Evolutionary conservation across 179 eudicot genomes (phyloP).

Genomic region (Drosera spatulata): DNA sequence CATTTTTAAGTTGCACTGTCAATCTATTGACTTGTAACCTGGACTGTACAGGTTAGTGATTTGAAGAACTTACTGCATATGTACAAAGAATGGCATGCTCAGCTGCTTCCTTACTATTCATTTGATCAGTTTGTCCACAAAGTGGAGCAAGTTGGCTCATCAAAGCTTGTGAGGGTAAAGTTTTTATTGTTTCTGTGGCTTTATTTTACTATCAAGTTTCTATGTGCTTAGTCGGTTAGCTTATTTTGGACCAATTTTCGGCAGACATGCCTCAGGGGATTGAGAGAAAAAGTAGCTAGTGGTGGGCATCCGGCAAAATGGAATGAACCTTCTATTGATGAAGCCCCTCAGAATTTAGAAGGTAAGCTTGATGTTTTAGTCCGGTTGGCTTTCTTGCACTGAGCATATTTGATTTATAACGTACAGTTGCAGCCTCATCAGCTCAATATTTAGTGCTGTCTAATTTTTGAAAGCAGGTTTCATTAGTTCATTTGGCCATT

Average conservation of each 20-base stretch:
- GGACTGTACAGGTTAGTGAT: conserved; percentile 52
- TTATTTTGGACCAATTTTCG: conserved; percentile 2
- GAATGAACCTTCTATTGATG: conserved; percentile 35
- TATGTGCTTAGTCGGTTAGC: conserved; percentile 4
- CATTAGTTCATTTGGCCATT: too few relatives aligned
- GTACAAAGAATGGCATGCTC: conserved; percentile 88
- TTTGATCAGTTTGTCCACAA: conserved; percentile 85
- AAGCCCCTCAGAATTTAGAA: conserved; percentile 23
- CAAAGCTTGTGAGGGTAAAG: conserved; percentile 72
- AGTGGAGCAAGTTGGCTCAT: conserved; percentile 74
- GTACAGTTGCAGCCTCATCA: too few relatives aligned
- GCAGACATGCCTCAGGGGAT: conserved; percentile 50
- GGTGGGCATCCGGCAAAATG: conserved; percentile 81
- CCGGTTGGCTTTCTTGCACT: too few relatives aligned
- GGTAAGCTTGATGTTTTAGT: conserved; percentile 23
- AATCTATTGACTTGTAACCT: background rate
- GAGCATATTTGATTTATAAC: too few relatives aligned
- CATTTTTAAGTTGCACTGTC: background rate
- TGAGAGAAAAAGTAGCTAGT: conserved; percentile 68
- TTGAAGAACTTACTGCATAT: conserved; percentile 61
- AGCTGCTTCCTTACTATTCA: conserved; percentile 72
- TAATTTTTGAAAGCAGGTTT: too few relatives aligned
- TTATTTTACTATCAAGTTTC: background rate
- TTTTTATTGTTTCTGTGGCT: conserved; percentile 1
- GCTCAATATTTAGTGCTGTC: too few relatives aligned